Percentiles rank a stretch among this genome's conserved stretches.
Evolutionary conservation across 164 flowering plant genomes (phyloP).

Genomic region (Berberis vulgaris): DNA sequence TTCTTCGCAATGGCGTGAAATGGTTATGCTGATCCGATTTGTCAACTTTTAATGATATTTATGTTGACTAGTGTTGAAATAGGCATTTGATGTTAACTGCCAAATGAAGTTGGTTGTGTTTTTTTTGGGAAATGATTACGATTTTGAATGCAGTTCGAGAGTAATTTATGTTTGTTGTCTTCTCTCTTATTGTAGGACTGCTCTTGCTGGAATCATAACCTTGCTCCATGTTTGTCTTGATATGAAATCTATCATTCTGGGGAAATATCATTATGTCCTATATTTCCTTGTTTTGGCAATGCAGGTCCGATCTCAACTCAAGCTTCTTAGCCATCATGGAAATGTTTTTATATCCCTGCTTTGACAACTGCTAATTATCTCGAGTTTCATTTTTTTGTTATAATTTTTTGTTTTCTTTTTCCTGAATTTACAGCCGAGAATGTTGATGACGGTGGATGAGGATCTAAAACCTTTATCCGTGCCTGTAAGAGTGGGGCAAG

Average conservation of each 20-base stretch:
- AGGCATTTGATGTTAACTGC: no score
- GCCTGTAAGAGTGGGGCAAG: conserved; percentile 93
- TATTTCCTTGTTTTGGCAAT: conserved; percentile 87
- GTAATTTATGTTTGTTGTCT: background rate
- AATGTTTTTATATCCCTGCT: background rate
- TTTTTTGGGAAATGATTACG: background rate
- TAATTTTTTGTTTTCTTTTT: background rate
- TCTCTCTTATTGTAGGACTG: conserved; percentile 33
- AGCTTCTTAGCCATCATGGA: background rate
- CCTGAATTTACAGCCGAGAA: conserved; percentile 57
- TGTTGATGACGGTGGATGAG: conserved; percentile 91
- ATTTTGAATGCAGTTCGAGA: background rate
- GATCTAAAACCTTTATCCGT: conserved; percentile 78
- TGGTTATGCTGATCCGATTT: no score
- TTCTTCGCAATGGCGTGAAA: no score
- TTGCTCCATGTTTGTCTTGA: conserved; percentile 86
- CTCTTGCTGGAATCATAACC: conserved; percentile 82
- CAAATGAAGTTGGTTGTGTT: background rate
- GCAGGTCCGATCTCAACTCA: conserved; percentile 45
- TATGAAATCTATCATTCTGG: conserved; percentile 78
- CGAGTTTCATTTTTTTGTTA: background rate
- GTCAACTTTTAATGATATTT: no score
- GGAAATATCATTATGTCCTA: conserved; percentile 86
- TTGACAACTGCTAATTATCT: background rate
- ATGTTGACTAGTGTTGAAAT: no score